phyloP scores from a whole-genome alignment of 164 flowering plant species.

The Pachysandra terminalis region DNA sequence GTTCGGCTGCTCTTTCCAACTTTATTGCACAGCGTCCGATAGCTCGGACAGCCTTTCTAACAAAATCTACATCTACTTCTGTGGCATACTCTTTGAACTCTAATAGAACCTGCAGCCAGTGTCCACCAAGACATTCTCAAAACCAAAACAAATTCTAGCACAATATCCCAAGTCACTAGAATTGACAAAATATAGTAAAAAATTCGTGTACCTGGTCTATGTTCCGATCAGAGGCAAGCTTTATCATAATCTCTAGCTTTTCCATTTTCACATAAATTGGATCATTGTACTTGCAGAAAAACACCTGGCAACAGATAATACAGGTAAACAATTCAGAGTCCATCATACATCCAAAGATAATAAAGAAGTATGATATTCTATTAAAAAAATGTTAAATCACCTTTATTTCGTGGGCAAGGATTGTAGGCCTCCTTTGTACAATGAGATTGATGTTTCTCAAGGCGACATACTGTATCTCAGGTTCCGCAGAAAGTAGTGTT shows the following conservation, averaged over 20 bases:
- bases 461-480: constrained; percentile 99
- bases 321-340: not conserved
- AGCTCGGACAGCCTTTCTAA: constrained; percentile 98
- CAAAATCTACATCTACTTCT: constrained; percentile 99
- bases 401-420: constrained; percentile 99
- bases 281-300: constrained; percentile 99
- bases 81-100: constrained; percentile 99
- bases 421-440: constrained; percentile 94
- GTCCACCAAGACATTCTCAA: constrained; percentile 4
- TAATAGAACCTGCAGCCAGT: constrained; percentile 63
- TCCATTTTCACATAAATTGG: constrained; percentile 99
- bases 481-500: constrained; percentile 98
- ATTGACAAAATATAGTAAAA: not conserved
- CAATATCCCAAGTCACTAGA: not conserved
- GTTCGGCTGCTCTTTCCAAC: constrained; percentile 96
- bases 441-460: constrained; percentile 92
- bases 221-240: constrained; percentile 97
- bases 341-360: not conserved
- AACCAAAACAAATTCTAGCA: constrained; percentile 3
- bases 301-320: constrained; percentile 54
- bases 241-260: constrained; percentile 96
- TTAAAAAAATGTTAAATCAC: constrained; percentile 25
- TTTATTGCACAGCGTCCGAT: constrained; percentile 99
- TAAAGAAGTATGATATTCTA: not conserved
- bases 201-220: constrained; percentile 81